phyloP scores from a whole-genome alignment of 768 basidiomycete species.

The Psilocybe azurescens region DNA sequence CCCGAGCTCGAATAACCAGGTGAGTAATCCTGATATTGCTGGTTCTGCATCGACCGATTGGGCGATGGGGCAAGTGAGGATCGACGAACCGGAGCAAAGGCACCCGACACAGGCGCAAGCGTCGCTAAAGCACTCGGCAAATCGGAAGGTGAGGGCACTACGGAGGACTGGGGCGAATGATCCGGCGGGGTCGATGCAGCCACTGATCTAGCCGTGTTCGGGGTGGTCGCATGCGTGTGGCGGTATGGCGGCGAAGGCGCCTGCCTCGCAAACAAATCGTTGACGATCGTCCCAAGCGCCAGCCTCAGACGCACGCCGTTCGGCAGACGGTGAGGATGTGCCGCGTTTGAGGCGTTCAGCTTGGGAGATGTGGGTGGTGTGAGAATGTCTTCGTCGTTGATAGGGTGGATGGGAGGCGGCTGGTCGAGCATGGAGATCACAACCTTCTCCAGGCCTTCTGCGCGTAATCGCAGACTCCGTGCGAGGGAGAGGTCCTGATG shows the following conservation, averaged over 20 bases:
- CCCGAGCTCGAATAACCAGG: constrained; percentile 17
- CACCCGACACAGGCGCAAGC: constrained; percentile 34
- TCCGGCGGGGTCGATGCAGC: constrained; percentile 24
- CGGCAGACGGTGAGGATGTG: constrained; percentile 68
- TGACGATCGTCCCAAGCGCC: constrained; percentile 77
- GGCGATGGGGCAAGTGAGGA: constrained; percentile 12
- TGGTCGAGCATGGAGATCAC: constrained; percentile 82
- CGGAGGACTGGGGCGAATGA: constrained; percentile 24
- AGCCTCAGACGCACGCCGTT: constrained; percentile 83
- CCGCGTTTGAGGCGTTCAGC: constrained; percentile 38
- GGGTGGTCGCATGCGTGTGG: constrained; percentile 35
- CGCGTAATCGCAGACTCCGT: constrained; percentile 66
- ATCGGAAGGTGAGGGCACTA: constrained; percentile 29
- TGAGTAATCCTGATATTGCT: constrained; percentile 21
- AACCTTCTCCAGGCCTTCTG: constrained; percentile 85
- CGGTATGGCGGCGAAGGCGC: constrained; percentile 58
- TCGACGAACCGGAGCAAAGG: constrained; percentile 25
- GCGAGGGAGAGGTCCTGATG: constrained; percentile 70
- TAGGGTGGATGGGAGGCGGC: constrained; percentile 66
- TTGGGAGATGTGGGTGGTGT: constrained; percentile 59
- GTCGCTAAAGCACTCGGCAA: constrained; percentile 33
- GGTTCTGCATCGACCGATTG: constrained; percentile 16
- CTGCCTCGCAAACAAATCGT: constrained; percentile 81
- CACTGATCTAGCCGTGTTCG: constrained; percentile 16
- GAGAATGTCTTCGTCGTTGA: constrained; percentile 56